Evolutionary conservation across 352 stramenopile genomes (phyloP), one percentile per base, ranked within the genome.

Genomic region (Globisporangium spinosum): DNA sequence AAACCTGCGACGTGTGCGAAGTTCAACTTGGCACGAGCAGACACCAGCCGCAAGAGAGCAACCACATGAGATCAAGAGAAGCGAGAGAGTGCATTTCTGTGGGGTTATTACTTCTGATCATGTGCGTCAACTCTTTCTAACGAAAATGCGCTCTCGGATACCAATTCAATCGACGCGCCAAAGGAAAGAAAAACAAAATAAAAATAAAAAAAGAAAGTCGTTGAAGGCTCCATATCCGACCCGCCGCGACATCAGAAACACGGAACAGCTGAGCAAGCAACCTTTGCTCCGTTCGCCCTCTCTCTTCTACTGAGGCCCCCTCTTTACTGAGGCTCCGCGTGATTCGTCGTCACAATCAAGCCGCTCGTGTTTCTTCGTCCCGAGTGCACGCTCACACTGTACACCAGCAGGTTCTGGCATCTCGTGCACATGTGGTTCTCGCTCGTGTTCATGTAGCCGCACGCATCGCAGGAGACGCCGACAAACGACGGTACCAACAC

Each of bases 311-410:
- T 40, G 6, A 27, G 32, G n/a, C 53, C 62, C 62, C 17, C 15
- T 47, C 22, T 58, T 66, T 56, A 8, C 12, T 40, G 6, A 40
- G 32, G 29, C 53, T 68, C 62, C 17, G 62, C 62, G 35, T 68
- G 62, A 25, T 68, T 68, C 62, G 62, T 68, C 47, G 65, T 60
- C 58, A 72, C 34, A 23, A 91, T 72, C 27, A 91, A 68, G 15
- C 79, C 51, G 45, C 80, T 87, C 5, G 80, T 86, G 54, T 82
- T 85, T 66, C 83, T 76, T 38, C 76, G 73, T 1, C 80, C 83
- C n/a, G 83, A 91, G 69, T 91, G 83, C 43, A 91, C 77, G 58
- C n/a, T 76, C 23, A 91, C 73, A 64, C 80, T 89, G 74, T 89
- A 93, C 58, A 93, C 85, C 56, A 93, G 67, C 63, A 93, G 64